Conservation (phyloP, 1,284 basidiomycete genomes). For the Microstroma glucosiphilum region DNA sequence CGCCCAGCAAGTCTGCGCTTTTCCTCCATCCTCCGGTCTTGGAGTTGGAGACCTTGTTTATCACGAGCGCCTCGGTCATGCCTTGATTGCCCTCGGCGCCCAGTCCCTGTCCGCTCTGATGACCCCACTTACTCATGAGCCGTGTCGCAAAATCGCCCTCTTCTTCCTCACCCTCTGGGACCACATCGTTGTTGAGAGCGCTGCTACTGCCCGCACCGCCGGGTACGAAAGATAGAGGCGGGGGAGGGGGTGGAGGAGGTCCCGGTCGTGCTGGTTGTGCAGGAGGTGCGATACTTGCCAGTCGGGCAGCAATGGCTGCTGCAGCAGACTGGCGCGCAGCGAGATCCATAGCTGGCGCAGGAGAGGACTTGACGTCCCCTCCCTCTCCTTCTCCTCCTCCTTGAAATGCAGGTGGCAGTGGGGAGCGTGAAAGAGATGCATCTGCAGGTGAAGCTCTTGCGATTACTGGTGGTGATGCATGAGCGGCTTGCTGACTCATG, state of each 20-base stretch:
- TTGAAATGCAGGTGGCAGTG: neutral
- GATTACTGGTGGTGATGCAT: neutral
- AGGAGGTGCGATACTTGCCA: conserved; percentile 11
- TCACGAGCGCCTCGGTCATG: conserved; percentile 27
- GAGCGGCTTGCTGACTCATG: conserved; percentile 4
- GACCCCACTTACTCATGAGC: conserved; percentile 36
- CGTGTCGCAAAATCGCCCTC: conserved; percentile 29
- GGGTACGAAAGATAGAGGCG: neutral
- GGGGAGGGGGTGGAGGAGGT: conserved; percentile 1
- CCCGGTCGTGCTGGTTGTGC: neutral
- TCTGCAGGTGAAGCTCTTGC: neutral
- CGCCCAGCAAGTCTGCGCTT: no score
- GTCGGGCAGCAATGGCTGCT: conserved; percentile 34
- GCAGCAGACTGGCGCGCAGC: conserved; percentile 23
- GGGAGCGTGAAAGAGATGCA: neutral
- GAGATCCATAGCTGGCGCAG: conserved; percentile 10
- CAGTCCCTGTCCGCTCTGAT: conserved; percentile 35
- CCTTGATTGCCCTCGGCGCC: conserved; percentile 40
- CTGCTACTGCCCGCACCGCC: no score
- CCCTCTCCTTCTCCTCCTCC: neutral
- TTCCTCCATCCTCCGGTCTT: no score
- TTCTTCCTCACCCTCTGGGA: neutral
- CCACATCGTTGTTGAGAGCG: no score
- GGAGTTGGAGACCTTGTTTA: conserved; percentile 12
- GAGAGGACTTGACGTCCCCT: neutral